A percentile compares a stretch with the other conserved stretches of the same genome.
Conservation (phyloP, 805 yeast genomes). For the Kazachstania psychrophila region DNA sequence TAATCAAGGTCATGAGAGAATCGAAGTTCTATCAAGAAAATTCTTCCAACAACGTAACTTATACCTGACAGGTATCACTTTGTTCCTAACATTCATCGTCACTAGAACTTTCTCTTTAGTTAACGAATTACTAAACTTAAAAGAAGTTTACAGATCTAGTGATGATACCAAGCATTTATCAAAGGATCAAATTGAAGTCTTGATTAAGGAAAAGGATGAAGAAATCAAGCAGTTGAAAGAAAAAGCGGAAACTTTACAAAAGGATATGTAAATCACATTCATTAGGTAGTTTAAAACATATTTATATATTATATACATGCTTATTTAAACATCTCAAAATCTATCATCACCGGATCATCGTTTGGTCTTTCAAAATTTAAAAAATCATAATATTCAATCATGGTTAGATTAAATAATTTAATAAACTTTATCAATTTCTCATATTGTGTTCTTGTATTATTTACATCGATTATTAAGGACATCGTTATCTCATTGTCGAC, state of each 20-base stretch:
- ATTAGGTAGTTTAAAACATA: background rate
- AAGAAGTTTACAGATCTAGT: conserved; percentile 39
- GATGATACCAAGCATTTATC: background rate
- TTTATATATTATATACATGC: background rate
- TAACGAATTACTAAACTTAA: conserved; percentile 56
- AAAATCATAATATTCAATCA: conserved; percentile 20
- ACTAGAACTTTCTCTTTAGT: conserved; percentile 78
- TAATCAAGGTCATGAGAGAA: conserved; percentile 41
- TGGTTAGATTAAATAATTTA: conserved; percentile 20
- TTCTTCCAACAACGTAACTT: conserved; percentile 95
- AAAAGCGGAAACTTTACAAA: conserved; percentile 62
- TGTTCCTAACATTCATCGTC: conserved; percentile 78
- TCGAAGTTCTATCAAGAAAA: conserved; percentile 82
- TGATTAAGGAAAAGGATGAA: conserved; percentile 48
- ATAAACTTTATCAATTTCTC: conserved; percentile 13
- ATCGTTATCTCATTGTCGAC: background rate
- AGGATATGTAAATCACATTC: conserved; percentile 32
- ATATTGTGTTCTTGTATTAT: conserved; percentile 12
- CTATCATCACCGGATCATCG: conserved; percentile 15
- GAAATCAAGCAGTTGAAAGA: conserved; percentile 61
- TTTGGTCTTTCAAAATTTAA: conserved; percentile 15
- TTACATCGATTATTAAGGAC: conserved; percentile 1
- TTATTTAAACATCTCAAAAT: conserved; percentile 13
- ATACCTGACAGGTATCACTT: conserved; percentile 91
- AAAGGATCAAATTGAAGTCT: conserved; percentile 37